Base-by-base conservation (phyloP, 2,329 filamentous ascomycete species). In the Fusarium pseudonygamai region DNA sequence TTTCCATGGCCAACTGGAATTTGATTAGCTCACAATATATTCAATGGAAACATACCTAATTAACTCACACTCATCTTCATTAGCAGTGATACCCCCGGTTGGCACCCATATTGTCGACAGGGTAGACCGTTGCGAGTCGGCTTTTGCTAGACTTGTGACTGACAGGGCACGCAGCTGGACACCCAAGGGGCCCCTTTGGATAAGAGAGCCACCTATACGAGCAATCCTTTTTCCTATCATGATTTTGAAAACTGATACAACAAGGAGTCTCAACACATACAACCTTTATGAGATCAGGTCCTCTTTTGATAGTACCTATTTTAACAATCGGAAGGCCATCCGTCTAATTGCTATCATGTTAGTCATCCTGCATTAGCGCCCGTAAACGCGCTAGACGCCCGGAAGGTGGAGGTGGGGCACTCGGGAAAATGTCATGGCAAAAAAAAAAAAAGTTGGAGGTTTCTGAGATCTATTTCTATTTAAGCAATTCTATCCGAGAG, bases 41-140 rank as follows among this genome's bases (percentile, higher is more conserved):
- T 10, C 3, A n/a, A 28, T 63, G 9, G 7, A 36, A 20, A 28
- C 11, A 60, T 14, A 28, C 11, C 59, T 14, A 36, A 47, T 55
- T 10, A 30, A 28, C 80, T 74, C 78, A 89, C 88, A 85, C 82
- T 89, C 89, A 59, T 87, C 85, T 47, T 88, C 84, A 32, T 84
- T 84, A 45, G 86, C 84, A 66, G 90, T 86, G 60, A 93, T 89
- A 13, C 92, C 91, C 47, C 92, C 91, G 2, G 92, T 93, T 5
- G 95, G 94, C 34, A 91, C 87, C 94, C 95, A 98, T 81, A 95
- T 89, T 50, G 86, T 91, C 7, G 94, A 96, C 15, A 96, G 81
- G 47, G 79, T 81, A 40, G 80, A 81, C 49, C 82, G 79, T 56
- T 68, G 67, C 34, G 71, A 70, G 55, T 55, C 50, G 37, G 72